These are phyloP conservation scores for Fusarium sp. DNA, from an alignment of 2,329 filamentous ascomycete species.

Conservation along the genomic window DNA sequence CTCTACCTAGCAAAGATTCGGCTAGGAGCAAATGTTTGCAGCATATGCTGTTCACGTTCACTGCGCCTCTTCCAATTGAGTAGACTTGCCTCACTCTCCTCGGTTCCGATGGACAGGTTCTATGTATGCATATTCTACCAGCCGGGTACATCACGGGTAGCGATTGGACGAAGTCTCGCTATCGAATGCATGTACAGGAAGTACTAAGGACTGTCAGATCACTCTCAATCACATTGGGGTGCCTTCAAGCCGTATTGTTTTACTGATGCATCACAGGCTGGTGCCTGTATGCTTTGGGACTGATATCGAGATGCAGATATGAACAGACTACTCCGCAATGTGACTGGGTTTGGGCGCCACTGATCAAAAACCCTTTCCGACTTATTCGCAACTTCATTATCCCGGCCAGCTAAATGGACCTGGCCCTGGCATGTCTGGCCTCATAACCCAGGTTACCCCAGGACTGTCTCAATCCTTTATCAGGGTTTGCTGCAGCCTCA, in stretches of 20 bases:
- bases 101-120: slow-evolving; percentile 14
- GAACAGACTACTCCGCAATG: slow-evolving; percentile 36
- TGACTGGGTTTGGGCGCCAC: slow-evolving; percentile 30
- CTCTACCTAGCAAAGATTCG: slow-evolving; percentile 35
- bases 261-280: slow-evolving; percentile 12
- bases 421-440: slow-evolving; percentile 28
- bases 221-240: background rate
- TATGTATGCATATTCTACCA: slow-evolving; percentile 13
- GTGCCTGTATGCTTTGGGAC: background rate
- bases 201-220: background rate
- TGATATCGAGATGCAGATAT: slow-evolving; percentile 27
- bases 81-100: slow-evolving; percentile 28
- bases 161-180: slow-evolving; percentile 10
- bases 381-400: slow-evolving; percentile 24
- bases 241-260: background rate
- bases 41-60: slow-evolving; percentile 21
- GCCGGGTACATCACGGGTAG: slow-evolving; percentile 11
- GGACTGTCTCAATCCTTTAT: slow-evolving; percentile 16
- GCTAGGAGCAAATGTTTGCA: slow-evolving; percentile 31
- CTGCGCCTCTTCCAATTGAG: slow-evolving; percentile 21
- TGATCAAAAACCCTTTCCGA: slow-evolving; percentile 9
- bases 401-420: slow-evolving; percentile 12
- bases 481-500: slow-evolving; percentile 31
- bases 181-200: slow-evolving; percentile 2
- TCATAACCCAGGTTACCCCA: slow-evolving; percentile 27